Base-by-base conservation (phyloP, 2,329 filamentous ascomycete genomes). In the Trichoderma sp. region DNA sequence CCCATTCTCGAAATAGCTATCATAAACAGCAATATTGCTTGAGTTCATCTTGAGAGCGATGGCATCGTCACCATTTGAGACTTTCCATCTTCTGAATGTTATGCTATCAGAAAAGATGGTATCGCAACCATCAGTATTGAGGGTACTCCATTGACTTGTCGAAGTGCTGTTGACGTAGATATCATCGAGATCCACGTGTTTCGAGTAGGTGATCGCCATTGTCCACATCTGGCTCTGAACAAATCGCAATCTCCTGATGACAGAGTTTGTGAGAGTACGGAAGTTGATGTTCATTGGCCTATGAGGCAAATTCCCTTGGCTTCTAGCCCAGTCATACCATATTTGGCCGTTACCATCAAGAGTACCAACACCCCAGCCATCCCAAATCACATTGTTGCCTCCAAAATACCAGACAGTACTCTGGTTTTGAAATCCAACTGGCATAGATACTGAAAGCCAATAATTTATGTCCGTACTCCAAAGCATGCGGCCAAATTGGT, bases 141-240 rank as follows among this genome's bases (percentile, higher is more conserved):
- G 74, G 0, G 76, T 78, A 69, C 70, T 76, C 70, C 76, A 75
- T 64, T 72, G 64, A 59, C 72, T 74, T 12, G 63, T 70, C 0
- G 77, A 79, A 0, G 81, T 83, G 73, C 81, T 87, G 75, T 87
- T 87, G 65, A 86, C 80, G 69, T 81, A 84, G 4, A 87, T 85
- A 68, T 84, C 79, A 59, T 84, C 78, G 7, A 87, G 76, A 0
- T 83, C 74, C 2, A 84, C 75, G 58, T 83, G 75, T 7, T 80
- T 69, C 3, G 82, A 83, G 72, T 83, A 76, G 10, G 83, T 84
- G 34, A 86, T 80, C 1, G 83, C 83, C 80, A 87, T 83, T 0
- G 84, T 84, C 82, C 86, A 89, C 86, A 89, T 88, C 76, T 88
- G 86, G 69, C 82, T 85, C 69, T 86, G 82, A 8, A 88, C 75